Base-by-base conservation (phyloP, 192 early-diverging fungal genomes). In the Coemansia sp. region DNA sequence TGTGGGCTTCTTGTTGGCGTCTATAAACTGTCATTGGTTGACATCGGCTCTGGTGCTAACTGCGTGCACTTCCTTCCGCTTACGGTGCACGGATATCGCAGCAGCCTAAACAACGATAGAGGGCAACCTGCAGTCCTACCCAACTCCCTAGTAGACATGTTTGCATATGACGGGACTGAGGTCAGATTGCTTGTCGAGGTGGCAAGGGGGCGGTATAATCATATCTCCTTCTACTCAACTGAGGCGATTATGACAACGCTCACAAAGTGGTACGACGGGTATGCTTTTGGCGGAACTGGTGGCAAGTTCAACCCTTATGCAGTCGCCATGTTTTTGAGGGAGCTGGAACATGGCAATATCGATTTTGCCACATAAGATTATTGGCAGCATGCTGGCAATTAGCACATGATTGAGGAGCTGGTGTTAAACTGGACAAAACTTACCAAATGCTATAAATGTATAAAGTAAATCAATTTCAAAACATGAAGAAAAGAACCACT, bases 1-100 rank as follows among this genome's bases (percentile, higher is more conserved):
- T 70, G 24, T 10, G n/a, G 43, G n/a, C 34, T 61, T 22, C 40
- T 47, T 22, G 38, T 67, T 54, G 52, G 52, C 24, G 27, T 54
- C 11, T 54, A 54, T 10, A 54, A 54, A 5, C 5, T 47, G 13
- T 3, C 46, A n/a, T 20, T 47, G 6, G 15, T n/a, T n/a, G 46
- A 47, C 18, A 47, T 47, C 18, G 6, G 46, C 46, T 47, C 46
- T n/a, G 46, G 46, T 6, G 46, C 46, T n/a, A 47, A 47, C 46
- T n/a, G 16, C 46, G 6, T 47, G 46, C 46, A 47, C 6, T 47
- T 47, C 46, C 46, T 47, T 6, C 46, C 46, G 6, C 46, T 47
- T 7, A n/a, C 46, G 20, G 46, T n/a, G 6, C 46, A 47, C 4
- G 18, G 46, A n/a, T 47, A 47, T n/a, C 34, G 3, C 34, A 36